Evolutionary conservation across 2,329 filamentous ascomycete species (phyloP).

Genomic region (Bipolaris victoriae): DNA sequence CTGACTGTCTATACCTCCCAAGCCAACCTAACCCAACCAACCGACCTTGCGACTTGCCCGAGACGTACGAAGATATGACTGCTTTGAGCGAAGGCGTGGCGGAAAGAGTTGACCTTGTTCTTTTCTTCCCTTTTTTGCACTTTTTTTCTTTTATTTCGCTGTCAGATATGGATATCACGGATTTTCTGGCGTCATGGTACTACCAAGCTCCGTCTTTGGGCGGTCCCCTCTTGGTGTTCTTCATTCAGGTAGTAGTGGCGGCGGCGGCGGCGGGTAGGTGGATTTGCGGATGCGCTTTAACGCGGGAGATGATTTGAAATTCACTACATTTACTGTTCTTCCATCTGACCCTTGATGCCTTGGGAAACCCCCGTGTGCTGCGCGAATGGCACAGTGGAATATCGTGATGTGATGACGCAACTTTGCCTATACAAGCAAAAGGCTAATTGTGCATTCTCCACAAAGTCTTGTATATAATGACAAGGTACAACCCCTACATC

Average conservation of each 20-base stretch:
- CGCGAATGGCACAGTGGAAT: neutral
- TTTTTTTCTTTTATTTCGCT: conserved; percentile 14
- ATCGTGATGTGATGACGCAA: neutral
- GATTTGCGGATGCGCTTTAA: conserved; percentile 11
- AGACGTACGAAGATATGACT: conserved; percentile 18
- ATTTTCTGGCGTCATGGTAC: conserved; percentile 38
- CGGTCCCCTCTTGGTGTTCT: conserved; percentile 28
- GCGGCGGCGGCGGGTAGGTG: neutral
- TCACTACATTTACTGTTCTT: conserved; percentile 7
- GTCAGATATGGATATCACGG: conserved; percentile 34
- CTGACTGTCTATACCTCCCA: conserved; percentile 2
- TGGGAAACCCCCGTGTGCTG: too few species aligned
- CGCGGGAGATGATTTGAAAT: conserved; percentile 22
- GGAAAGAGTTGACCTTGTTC: conserved; percentile 19
- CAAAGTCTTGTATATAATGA: too few species aligned
- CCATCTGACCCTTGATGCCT: neutral
- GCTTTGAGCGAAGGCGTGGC: conserved; percentile 28
- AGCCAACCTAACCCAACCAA: neutral
- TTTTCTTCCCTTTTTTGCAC: conserved; percentile 5
- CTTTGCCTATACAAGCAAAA: too few species aligned
- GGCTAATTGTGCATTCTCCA: too few species aligned
- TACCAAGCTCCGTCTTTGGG: conserved; percentile 26
- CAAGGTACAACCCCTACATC: too few species aligned
- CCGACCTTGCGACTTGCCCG: conserved; percentile 10
- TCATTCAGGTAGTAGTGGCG: conserved; percentile 28